Percentiles rank a stretch among this genome's conserved stretches.
phyloP scores from a whole-genome alignment of 2,329 filamentous ascomycete genomes.

The Monilinia fructicola region DNA sequence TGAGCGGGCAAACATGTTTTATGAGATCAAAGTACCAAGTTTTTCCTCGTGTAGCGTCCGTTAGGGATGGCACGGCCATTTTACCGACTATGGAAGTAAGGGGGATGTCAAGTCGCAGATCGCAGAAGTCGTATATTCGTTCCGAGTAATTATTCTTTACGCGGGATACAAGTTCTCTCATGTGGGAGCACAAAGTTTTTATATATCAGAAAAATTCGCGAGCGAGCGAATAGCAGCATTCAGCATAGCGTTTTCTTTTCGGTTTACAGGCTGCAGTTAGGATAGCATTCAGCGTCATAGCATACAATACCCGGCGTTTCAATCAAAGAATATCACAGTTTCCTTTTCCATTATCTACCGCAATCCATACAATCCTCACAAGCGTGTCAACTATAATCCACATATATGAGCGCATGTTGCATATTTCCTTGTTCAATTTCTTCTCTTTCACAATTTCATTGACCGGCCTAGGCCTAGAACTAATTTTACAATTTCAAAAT shows the following conservation, averaged over 20 bases:
- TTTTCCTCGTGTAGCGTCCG: constrained; percentile 37
- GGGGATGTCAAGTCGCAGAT: constrained; percentile 30
- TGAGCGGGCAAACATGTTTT: constrained; percentile 47
- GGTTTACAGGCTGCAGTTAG: constrained; percentile 20
- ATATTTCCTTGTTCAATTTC: constrained; percentile 6
- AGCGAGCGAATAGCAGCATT: constrained; percentile 16
- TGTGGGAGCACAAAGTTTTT: constrained; percentile 25
- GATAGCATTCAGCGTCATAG: constrained; percentile 30
- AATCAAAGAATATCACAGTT: constrained; percentile 17
- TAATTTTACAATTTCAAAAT: constrained; percentile 12
- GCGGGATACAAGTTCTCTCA: constrained; percentile 17
- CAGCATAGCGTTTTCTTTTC: constrained; percentile 17
- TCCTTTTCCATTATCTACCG: constrained; percentile 10
- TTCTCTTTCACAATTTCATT: constrained; percentile 15
- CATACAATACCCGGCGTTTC: constrained; percentile 31
- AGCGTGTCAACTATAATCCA: constrained; percentile 12
- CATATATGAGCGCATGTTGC: constrained; percentile 6
- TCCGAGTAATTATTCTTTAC: constrained; percentile 31
- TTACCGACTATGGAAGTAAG: constrained; percentile 39
- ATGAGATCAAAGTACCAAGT: constrained; percentile 33
- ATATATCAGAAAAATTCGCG: constrained; percentile 11
- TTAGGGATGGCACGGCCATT: constrained; percentile 37
- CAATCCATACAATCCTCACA: constrained; percentile 11
- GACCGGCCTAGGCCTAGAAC: not conserved
- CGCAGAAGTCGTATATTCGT: constrained; percentile 32